Conservation (phyloP, 2,329 filamentous ascomycete species). For the Falciphora oryzae region DNA sequence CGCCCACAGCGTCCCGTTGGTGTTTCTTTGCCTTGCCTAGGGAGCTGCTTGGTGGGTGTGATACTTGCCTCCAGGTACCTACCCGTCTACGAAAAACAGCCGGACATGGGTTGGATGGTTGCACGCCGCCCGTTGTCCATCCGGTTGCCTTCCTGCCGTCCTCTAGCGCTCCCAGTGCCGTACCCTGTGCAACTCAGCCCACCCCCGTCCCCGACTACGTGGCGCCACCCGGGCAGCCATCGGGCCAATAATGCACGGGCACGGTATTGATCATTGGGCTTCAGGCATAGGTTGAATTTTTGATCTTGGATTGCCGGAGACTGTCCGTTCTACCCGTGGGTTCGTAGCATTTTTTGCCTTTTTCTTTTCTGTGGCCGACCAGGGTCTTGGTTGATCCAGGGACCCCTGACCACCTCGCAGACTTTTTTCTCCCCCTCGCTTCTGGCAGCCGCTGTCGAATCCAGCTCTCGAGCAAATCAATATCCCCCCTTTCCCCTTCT, state of each 20-base stretch:
- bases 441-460: not conserved
- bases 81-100: not conserved
- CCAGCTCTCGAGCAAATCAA: not conserved
- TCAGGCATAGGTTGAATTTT: not conserved
- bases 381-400: not conserved
- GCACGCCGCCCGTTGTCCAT: not conserved
- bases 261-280: slow-evolving; percentile 7
- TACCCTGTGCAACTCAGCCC: not conserved
- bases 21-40: not conserved
- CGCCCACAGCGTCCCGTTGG: not conserved
- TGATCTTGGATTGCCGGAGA: not conserved
- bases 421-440: not conserved
- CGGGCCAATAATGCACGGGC: slow-evolving; percentile 4
- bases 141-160: not conserved
- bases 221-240: not conserved
- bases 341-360: not conserved
- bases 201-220: not conserved
- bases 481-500: not conserved
- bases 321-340: not conserved
- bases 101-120: not conserved
- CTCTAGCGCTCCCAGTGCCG: not conserved
- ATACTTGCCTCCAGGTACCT: not conserved
- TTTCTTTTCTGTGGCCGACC: not conserved
- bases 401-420: not conserved
- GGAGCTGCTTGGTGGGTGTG: not conserved